Base-by-base conservation (phyloP, 1,284 basidiomycete species). In the Psilocybe mexicana region DNA sequence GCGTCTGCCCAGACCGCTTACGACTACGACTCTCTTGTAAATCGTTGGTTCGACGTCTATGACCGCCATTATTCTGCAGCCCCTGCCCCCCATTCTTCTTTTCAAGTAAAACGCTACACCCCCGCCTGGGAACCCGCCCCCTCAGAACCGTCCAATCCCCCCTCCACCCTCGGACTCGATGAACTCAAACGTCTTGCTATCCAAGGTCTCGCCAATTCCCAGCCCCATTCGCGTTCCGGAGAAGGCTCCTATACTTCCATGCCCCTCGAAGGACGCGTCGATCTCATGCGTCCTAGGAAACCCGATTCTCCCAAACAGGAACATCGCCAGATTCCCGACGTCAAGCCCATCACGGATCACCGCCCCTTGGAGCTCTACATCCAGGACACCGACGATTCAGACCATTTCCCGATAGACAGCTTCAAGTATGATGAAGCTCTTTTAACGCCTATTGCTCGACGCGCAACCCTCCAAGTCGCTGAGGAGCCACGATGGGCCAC, bases 21-120 rank as follows among this genome's bases (percentile, higher is more conserved):
- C 63, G 84, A 90, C 71, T 94, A 94, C 65, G 78, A 80, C 57
- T 80, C 86, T 24, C 86, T 98, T 23, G 82, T 97, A 18, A 88
- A 95, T 68, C 85, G 88, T 42, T 99, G 96, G 96, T 96, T 86
- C 73, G 83, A 85, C 50, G 87, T 96, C 14, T 98, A 96, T 68
- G 94, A 97, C 74, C 84, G 78, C 43, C 84, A 96, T 71, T 93
- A 93, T 70, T 91, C 93, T 43, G 78, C 83, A 1, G 70, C 72
- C 26, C 64, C 75, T 28, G 63, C 74, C 24, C 70, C 79, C 4
- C 69, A 72, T 55, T 67, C 72, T 38, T 76, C 82, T 12, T 94
- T 94, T 70, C 82, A 86, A 55, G 82, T 88, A 18, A 82, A 81
- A 61, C 83, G 82, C 52, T 92, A 91, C 70, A 73, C 84, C 40